Percentiles rank a stretch among this genome's conserved stretches.
Conservation (phyloP, 306 rosid species). For the Calophaca sinica region DNA sequence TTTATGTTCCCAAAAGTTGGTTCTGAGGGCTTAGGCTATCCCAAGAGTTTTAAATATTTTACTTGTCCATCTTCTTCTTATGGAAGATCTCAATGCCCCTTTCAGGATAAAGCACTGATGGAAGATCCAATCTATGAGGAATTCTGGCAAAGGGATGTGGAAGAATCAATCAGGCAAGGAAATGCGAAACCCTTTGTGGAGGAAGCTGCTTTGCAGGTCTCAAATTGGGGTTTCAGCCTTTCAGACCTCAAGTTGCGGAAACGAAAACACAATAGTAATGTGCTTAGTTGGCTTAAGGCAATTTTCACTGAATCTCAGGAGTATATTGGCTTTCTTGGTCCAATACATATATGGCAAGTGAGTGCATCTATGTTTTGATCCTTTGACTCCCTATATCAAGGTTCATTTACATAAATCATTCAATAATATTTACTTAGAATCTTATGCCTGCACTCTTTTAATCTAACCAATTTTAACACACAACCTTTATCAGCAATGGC, state of each 20-base stretch:
- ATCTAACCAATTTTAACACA: constrained; percentile 14
- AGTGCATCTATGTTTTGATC: constrained; percentile 49
- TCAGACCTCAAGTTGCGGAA: constrained; percentile 89
- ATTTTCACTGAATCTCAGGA: constrained; percentile 68
- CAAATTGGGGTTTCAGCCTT: constrained; percentile 97
- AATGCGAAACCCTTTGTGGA: constrained; percentile 76
- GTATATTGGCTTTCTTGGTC: constrained; percentile 89
- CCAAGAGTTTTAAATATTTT: constrained; percentile 21
- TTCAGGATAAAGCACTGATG: constrained; percentile 86
- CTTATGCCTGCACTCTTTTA: constrained; percentile 26
- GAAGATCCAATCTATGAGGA: constrained; percentile 96
- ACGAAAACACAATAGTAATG: constrained; percentile 56
- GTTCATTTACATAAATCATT: constrained; percentile 39
- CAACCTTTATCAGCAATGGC: constrained; percentile 23
- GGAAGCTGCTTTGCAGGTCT: constrained; percentile 90
- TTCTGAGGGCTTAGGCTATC: constrained; percentile 20
- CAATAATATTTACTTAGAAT: constrained; percentile 8
- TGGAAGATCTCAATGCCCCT: constrained; percentile 35
- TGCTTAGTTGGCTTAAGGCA: constrained; percentile 78
- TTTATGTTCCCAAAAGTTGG: constrained; percentile 32
- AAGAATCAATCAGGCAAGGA: constrained; percentile 94
- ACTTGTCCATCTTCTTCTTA: constrained; percentile 21
- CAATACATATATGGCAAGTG: constrained; percentile 98
- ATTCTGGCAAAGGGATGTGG: constrained; percentile 98
- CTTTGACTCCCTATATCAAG: background rate